Percentiles rank a stretch among this genome's conserved stretches.
Conservation (phyloP, 2,329 filamentous ascomycete genomes). For the Amphichorda felina region DNA sequence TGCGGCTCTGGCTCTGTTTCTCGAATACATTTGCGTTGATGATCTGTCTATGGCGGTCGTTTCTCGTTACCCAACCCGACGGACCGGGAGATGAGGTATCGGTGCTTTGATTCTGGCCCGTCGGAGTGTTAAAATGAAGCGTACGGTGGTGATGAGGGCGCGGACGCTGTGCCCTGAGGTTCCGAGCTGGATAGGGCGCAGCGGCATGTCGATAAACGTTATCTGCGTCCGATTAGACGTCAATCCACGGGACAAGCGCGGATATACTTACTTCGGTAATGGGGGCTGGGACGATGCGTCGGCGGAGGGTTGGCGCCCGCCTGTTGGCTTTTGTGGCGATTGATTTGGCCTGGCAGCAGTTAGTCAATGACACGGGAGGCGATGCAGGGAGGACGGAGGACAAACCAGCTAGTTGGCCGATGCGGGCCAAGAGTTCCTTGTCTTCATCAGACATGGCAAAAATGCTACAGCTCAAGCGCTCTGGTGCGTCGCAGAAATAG, state of each 20-base stretch:
- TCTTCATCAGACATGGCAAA: slow-evolving; percentile 38
- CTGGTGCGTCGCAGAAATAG: too few relatives aligned
- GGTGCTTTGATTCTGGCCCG: slow-evolving; percentile 19
- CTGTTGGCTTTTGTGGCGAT: slow-evolving; percentile 61
- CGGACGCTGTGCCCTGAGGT: slow-evolving; percentile 23
- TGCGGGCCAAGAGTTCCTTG: slow-evolving; percentile 39
- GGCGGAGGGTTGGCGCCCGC: slow-evolving; percentile 14
- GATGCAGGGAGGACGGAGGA: slow-evolving; percentile 5
- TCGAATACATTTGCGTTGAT: slow-evolving; percentile 74
- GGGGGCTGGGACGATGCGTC: slow-evolving; percentile 13
- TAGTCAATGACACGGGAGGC: slow-evolving; percentile 5
- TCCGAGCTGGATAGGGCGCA: slow-evolving; percentile 20
- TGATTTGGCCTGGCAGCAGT: slow-evolving; percentile 56
- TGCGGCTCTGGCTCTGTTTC: slow-evolving; percentile 55
- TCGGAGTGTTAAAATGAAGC: slow-evolving; percentile 47
- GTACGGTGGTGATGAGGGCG: slow-evolving; percentile 35
- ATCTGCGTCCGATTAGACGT: slow-evolving; percentile 9
- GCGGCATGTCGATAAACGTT: slow-evolving; percentile 18
- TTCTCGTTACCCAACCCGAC: slow-evolving; percentile 54
- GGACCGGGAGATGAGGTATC: slow-evolving; percentile 15
- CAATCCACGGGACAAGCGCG: too few relatives aligned
- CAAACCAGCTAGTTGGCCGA: slow-evolving; percentile 38
- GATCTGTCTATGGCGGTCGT: slow-evolving; percentile 66
- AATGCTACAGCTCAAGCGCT: too few relatives aligned
- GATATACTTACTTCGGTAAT: slow-evolving; percentile 23